Conservation (phyloP, 2,329 filamentous ascomycete genomes). For the Thelonectria rubi region DNA sequence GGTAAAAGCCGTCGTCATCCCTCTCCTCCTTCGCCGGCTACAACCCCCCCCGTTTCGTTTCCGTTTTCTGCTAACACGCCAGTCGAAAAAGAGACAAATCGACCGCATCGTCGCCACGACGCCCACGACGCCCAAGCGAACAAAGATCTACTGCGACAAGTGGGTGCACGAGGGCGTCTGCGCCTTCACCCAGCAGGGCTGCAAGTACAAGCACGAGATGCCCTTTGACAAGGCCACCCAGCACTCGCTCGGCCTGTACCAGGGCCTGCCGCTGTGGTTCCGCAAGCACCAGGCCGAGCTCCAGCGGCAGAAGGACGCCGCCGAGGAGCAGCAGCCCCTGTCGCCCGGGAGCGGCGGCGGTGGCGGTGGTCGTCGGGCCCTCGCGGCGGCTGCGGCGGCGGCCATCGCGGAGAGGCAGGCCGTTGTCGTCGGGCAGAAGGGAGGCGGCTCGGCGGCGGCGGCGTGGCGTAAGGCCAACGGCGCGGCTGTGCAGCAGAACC, state of each 20-base stretch:
- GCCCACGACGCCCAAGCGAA: constrained; percentile 54
- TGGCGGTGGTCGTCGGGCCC: no score
- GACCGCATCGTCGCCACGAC: constrained; percentile 45
- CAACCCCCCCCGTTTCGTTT: neutral
- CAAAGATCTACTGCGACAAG: constrained; percentile 85
- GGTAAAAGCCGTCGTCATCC: constrained; percentile 37
- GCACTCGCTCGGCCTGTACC: constrained; percentile 74
- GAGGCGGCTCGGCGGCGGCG: neutral
- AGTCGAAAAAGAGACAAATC: constrained; percentile 45
- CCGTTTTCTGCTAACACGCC: constrained; percentile 19
- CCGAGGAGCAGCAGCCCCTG: neutral
- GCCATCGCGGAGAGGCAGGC: neutral
- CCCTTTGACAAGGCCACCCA: constrained; percentile 74
- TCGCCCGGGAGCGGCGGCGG: neutral
- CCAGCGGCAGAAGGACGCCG: constrained; percentile 36
- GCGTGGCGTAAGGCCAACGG: constrained; percentile 13
- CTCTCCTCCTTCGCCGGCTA: neutral
- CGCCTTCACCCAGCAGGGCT: constrained; percentile 85
- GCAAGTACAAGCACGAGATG: constrained; percentile 92
- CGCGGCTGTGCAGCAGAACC: neutral
- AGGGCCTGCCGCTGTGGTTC: constrained; percentile 70
- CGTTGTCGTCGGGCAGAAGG: neutral
- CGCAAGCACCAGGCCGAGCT: constrained; percentile 62
- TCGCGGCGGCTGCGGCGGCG: no score
- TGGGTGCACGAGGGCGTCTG: constrained; percentile 90